Evolutionary conservation across 805 yeast species (phyloP).

Genomic region (Zygotorulaspora florentina): DNA sequence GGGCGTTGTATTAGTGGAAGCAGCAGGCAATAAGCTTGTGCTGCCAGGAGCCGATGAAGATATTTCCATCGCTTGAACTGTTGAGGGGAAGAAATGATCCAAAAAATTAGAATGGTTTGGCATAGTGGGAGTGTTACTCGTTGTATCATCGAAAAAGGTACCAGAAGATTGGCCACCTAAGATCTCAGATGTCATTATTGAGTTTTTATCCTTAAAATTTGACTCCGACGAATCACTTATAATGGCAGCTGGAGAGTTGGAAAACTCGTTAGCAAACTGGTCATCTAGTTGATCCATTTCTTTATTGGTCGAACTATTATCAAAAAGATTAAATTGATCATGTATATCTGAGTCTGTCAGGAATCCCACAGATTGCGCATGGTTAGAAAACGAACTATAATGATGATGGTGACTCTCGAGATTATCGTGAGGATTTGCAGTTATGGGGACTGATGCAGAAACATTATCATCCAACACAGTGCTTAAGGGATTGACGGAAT

Average conservation of each 20-base stretch:
- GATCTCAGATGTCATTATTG: conserved; percentile 7
- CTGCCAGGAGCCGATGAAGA: neutral
- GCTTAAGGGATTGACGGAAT: conserved; percentile 6
- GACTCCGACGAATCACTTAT: conserved; percentile 7
- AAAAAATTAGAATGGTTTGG: conserved; percentile 6
- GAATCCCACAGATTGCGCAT: conserved; percentile 15
- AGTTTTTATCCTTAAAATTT: neutral
- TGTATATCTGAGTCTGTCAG: conserved; percentile 8
- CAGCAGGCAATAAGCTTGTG: neutral
- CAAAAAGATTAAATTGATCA: conserved; percentile 9
- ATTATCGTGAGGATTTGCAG: conserved; percentile 1
- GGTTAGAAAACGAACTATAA: conserved; percentile 19
- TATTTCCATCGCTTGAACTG: neutral
- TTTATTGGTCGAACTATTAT: neutral
- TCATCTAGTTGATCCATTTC: conserved; percentile 10
- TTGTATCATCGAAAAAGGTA: conserved; percentile 1
- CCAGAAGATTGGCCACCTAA: conserved; percentile 9
- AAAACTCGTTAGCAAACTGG: conserved; percentile 6
- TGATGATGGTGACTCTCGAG: conserved; percentile 5
- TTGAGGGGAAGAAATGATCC: conserved; percentile 10
- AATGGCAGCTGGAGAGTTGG: conserved; percentile 7
- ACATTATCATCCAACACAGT: conserved; percentile 2
- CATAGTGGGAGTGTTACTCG: conserved; percentile 4
- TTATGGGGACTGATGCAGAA: neutral
- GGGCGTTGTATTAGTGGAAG: neutral